A percentile compares a stretch with the other conserved stretches of the same genome.
Evolutionary conservation across 352 stramenopile genomes (phyloP).

Genomic region (Pythium myriotylum): DNA sequence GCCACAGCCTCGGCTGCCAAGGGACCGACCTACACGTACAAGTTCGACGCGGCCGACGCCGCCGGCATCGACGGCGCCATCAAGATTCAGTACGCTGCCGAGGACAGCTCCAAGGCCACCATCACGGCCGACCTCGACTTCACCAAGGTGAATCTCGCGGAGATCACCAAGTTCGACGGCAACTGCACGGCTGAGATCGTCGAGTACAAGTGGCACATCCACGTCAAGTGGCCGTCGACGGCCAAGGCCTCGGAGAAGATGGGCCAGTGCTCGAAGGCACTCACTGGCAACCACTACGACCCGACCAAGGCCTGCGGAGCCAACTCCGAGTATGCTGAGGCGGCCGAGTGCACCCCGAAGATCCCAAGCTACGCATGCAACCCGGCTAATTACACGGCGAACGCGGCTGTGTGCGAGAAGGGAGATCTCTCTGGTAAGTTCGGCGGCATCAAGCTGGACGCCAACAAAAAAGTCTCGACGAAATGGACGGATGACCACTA

Average conservation of each 20-base stretch:
- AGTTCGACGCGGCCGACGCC: constrained; percentile 19
- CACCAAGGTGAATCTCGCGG: constrained; percentile 18
- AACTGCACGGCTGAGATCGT: constrained; percentile 33
- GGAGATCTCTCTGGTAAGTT: constrained; percentile 41
- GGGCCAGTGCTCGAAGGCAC: constrained; percentile 20
- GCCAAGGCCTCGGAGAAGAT: constrained; percentile 25
- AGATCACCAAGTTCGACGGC: constrained; percentile 31
- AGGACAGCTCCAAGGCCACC: constrained; percentile 14
- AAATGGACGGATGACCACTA: constrained; percentile 32
- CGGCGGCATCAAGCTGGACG: constrained; percentile 24
- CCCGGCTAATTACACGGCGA: constrained; percentile 25
- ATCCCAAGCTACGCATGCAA: constrained; percentile 35
- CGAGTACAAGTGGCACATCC: too few relatives aligned
- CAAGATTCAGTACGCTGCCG: constrained; percentile 21
- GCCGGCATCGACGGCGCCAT: constrained; percentile 25
- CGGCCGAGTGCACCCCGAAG: constrained; percentile 21
- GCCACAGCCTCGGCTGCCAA: constrained; percentile 6
- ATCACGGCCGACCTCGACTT: constrained; percentile 25
- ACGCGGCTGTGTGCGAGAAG: constrained; percentile 30
- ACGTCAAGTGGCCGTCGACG: constrained; percentile 35
- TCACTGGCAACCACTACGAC: constrained; percentile 41
- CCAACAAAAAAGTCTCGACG: constrained; percentile 13
- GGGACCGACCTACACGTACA: constrained; percentile 21
- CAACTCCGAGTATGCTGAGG: constrained; percentile 29
- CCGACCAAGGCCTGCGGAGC: constrained; percentile 33